phyloP scores from a whole-genome alignment of 768 basidiomycete species.

The Tulasnella sp. region DNA sequence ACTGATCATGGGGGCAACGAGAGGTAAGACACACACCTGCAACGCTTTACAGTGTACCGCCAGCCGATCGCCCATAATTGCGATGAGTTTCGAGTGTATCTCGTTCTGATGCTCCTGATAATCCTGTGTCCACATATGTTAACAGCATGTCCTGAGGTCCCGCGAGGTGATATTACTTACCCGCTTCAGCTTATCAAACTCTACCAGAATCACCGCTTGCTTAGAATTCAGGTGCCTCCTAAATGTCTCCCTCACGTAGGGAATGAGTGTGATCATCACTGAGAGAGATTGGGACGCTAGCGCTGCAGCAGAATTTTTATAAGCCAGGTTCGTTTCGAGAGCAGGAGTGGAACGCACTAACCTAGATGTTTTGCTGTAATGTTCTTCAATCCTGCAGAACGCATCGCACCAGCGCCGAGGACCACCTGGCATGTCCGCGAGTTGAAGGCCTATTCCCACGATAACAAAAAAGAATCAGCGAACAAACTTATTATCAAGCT shows the following conservation, averaged over 20 bases:
- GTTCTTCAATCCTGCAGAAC: conserved; percentile 92
- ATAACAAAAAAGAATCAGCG: too few species aligned
- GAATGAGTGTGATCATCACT: conserved; percentile 86
- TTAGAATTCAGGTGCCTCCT: conserved; percentile 86
- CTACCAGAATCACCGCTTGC: conserved; percentile 92
- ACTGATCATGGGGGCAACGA: neutral
- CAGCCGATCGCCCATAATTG: conserved; percentile 95
- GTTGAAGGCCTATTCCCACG: conserved; percentile 83
- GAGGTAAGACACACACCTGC: conserved; percentile 38
- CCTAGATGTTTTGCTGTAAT: conserved; percentile 98
- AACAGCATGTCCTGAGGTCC: neutral
- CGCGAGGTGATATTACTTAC: conserved; percentile 36
- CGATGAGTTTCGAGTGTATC: conserved; percentile 93
- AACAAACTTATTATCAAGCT: conserved; percentile 6
- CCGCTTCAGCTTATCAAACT: conserved; percentile 97
- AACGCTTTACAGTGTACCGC: conserved; percentile 75
- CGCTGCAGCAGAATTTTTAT: conserved; percentile 35
- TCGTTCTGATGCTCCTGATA: conserved; percentile 99
- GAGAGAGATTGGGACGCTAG: conserved; percentile 94
- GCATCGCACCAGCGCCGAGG: conserved; percentile 97
- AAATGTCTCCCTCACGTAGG: conserved; percentile 92
- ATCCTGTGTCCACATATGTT: conserved; percentile 42
- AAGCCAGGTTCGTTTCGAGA: neutral
- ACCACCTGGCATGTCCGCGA: conserved; percentile 98
- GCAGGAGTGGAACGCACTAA: conserved; percentile 23